These are phyloP conservation scores for Pharnaceum exiguum DNA, from an alignment of 148 eudicot species.

Conservation along the genomic window DNA sequence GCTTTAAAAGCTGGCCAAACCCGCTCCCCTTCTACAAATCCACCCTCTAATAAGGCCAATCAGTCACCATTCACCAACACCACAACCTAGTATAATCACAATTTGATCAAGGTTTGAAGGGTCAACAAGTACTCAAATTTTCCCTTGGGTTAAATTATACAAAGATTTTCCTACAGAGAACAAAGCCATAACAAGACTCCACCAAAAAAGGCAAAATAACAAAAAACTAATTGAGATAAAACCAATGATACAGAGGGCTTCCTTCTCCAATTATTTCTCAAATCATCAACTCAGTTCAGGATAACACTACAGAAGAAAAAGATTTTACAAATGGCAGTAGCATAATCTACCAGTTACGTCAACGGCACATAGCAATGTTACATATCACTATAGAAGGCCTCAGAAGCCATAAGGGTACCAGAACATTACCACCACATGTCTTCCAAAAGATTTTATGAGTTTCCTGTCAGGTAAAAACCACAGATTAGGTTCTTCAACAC, in stretches of 20 bases:
- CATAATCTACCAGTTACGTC: no score
- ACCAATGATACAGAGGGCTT: background rate
- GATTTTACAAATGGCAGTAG: background rate
- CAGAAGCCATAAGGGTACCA: background rate
- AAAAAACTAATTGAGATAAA: background rate
- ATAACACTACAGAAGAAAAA: background rate
- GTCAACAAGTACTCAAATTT: no score
- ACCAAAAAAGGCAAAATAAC: background rate
- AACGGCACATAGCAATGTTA: background rate
- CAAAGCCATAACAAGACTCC: no score
- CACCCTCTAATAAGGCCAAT: no score
- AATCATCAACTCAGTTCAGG: background rate
- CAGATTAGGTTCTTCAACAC: background rate
- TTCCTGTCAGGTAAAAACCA: slow-evolving; percentile 13
- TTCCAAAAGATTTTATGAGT: slow-evolving; percentile 11
- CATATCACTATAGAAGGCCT: no score
- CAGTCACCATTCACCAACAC: no score
- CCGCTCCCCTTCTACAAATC: no score
- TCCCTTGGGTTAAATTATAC: no score
- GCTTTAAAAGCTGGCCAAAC: no score
- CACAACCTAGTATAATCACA: no score
- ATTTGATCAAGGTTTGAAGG: no score
- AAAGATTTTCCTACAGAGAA: no score
- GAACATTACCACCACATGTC: slow-evolving; percentile 12
- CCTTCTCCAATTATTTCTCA: background rate